Base-by-base conservation (phyloP, 208 protist species). In the Phytomonas francai region DNA sequence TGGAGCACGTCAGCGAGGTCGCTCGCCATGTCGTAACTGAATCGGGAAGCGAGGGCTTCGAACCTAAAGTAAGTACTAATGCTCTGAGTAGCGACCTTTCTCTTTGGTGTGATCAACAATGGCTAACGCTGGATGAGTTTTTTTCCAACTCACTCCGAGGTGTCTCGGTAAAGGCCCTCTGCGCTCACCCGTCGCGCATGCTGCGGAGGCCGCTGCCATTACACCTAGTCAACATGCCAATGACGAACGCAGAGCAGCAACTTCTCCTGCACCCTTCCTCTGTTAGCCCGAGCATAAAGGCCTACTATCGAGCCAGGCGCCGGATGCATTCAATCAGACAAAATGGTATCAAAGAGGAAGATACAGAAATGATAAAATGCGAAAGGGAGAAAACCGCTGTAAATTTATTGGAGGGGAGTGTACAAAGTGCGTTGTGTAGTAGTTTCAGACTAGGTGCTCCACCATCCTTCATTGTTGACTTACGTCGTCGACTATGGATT, bases 401-500 rank as follows among this genome's bases (percentile, higher is more conserved):
- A 51, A 60, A 45, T 14, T 22, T 71, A 30, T 60, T 64, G 22
- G 29, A 59, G 27, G 65, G 45, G 0, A 29, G 49, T 3, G 60
- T 27, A 28, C 59, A 56, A 4, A 27, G 54, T 0, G 70, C 75
- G 31, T 51, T 39, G 19, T 34, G 45, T 5, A 45, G 30, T 8
- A 72, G 63, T 14, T 68, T 64, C 27, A 14, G n/a, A 27, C 7
- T 63, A 14, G 42, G 19, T n/a, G 27, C 45, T 27, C 70, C 74
- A 16, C 65, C 66, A 63, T 28, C 72, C n/a, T 67, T 56, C 30
- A 67, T 83, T 22, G 49, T 81, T 4, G 75, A 78, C 25, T 74
- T 89, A 42, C 82, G 88, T 4, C 80, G 71, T 3, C 86, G 86
- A 6, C 63, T 91, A 27, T 85, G 80, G 76, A 64, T 80, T 34